These are phyloP conservation scores for Emergomyces orientalis DNA, from an alignment of 2,329 filamentous ascomycete species.

Conservation along the genomic window DNA sequence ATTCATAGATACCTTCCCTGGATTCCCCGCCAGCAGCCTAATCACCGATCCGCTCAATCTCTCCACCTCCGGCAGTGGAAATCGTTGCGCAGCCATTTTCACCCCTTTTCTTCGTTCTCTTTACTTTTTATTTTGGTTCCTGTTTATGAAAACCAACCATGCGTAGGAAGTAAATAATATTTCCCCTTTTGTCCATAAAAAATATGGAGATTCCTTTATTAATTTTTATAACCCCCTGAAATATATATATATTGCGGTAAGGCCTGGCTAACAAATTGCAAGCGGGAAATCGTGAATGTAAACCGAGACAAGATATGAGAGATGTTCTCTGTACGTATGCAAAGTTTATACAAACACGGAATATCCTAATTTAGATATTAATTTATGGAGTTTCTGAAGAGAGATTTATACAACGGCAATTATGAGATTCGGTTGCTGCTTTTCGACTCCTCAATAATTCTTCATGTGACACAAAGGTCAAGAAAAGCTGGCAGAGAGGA, in stretches of 20 bases:
- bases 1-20: conserved; percentile 56
- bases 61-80: conserved; percentile 62
- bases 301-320: background rate
- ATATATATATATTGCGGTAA: background rate
- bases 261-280: background rate
- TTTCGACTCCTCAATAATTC: too few relatives aligned
- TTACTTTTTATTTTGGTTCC: background rate
- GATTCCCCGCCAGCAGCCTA: conserved; percentile 82
- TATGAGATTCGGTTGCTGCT: background rate
- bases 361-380: background rate
- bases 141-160: background rate
- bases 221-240: background rate
- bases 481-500: too few relatives aligned
- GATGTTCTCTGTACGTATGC: background rate
- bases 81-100: conserved; percentile 52
- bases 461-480: too few relatives aligned
- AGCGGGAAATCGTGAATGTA: background rate
- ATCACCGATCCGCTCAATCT: conserved; percentile 69
- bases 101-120: background rate
- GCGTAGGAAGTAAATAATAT: background rate
- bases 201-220: background rate
- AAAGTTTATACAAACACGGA: background rate
- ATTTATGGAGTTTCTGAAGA: background rate
- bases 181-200: background rate
- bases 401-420: background rate